phyloP scores from a whole-genome alignment of 352 stramenopile species.

The Pythium brachiatum region DNA sequence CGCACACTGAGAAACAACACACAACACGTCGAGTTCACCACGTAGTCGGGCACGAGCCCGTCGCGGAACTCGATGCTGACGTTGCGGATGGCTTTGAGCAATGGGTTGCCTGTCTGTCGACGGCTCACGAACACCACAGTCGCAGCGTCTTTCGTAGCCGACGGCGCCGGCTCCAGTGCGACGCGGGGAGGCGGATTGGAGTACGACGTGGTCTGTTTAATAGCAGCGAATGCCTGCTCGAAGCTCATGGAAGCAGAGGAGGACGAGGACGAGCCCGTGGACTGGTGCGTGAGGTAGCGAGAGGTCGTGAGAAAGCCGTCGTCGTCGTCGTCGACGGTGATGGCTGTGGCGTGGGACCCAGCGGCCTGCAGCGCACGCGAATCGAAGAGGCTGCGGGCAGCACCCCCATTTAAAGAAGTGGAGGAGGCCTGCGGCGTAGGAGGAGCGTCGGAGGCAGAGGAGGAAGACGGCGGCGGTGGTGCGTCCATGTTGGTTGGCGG shows the following conservation, averaged over 20 bases:
- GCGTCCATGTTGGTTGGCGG: too few relatives aligned
- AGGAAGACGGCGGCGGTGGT: too few relatives aligned
- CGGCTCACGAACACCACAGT: constrained; percentile 71
- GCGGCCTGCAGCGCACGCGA: constrained; percentile 10
- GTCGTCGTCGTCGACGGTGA: constrained; percentile 12
- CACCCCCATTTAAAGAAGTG: background rate
- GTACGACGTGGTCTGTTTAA: constrained; percentile 61
- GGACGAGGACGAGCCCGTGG: background rate
- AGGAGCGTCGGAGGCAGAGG: too few relatives aligned
- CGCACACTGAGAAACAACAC: constrained; percentile 90
- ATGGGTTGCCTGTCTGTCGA: constrained; percentile 92
- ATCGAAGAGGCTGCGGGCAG: constrained; percentile 21
- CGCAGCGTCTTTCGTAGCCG: constrained; percentile 38
- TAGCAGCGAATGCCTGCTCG: constrained; percentile 52
- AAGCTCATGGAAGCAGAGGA: constrained; percentile 8
- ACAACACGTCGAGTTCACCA: constrained; percentile 88
- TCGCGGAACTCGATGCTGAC: constrained; percentile 90
- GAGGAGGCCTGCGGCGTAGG: background rate
- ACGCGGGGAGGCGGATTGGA: constrained; percentile 18
- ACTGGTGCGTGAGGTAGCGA: constrained; percentile 19
- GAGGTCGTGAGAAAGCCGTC: constrained; percentile 18
- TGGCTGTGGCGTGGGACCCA: background rate
- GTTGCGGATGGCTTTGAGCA: constrained; percentile 92
- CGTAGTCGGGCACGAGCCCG: constrained; percentile 93
- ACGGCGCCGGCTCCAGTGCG: constrained; percentile 15